A percentile compares a stretch with the other conserved stretches of the same genome.
phyloP scores from a whole-genome alignment of 139 green algal genomes.

The Diplosphaera chodatii region DNA sequence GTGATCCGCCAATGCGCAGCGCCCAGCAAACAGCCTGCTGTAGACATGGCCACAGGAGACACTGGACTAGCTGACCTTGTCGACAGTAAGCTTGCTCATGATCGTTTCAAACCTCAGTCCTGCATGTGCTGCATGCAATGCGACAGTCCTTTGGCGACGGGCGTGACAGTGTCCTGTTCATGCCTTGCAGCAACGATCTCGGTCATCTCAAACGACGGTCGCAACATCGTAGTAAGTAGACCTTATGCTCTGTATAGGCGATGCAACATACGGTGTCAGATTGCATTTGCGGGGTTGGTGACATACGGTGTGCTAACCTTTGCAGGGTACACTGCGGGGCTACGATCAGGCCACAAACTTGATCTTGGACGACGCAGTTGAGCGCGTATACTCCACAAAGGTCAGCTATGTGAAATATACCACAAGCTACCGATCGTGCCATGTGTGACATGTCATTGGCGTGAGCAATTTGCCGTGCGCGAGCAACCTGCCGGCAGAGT shows the following conservation, averaged over 20 bases:
- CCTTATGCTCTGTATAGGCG: not conserved
- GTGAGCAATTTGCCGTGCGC: no score
- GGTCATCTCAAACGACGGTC: constrained; percentile 84
- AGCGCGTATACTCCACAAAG: constrained; percentile 86
- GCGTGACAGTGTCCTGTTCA: not conserved
- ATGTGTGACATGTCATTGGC: no score
- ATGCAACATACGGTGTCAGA: not conserved
- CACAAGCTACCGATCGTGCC: not conserved
- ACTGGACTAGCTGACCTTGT: constrained; percentile 3
- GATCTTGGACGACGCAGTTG: constrained; percentile 86
- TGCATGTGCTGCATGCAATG: not conserved
- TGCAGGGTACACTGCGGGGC: constrained; percentile 74
- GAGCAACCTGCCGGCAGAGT: no score
- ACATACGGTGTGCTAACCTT: no score
- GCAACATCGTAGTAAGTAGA: constrained; percentile 66
- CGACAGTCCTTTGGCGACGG: no score
- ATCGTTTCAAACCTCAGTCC: no score
- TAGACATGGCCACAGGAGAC: not conserved
- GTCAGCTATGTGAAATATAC: not conserved
- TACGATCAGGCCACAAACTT: constrained; percentile 95
- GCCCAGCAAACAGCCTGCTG: no score
- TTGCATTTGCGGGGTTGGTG: no score
- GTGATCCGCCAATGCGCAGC: no score
- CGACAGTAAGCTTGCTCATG: constrained; percentile 5
- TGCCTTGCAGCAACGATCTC: constrained; percentile 44